phyloP scores from a whole-genome alignment of 129 eudicot species.

The Escallonia herrerae region DNA sequence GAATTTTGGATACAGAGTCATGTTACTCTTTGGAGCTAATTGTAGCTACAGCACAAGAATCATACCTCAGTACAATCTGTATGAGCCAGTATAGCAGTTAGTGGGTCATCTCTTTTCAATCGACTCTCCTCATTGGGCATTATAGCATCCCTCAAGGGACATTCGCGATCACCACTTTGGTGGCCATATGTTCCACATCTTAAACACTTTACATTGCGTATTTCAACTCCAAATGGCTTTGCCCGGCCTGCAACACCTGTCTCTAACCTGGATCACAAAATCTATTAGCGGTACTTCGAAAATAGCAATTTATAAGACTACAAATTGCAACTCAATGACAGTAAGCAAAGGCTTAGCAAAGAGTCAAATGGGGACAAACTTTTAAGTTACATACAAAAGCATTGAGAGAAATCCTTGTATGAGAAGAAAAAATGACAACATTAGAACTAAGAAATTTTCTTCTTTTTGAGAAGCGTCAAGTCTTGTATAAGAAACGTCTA shows the following conservation, averaged over 20 bases:
- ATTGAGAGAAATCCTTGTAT: too few relatives aligned
- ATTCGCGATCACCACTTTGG: slow-evolving; percentile 98
- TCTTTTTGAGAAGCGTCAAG: too few relatives aligned
- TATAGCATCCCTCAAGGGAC: slow-evolving; percentile 88
- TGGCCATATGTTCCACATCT: slow-evolving; percentile 94
- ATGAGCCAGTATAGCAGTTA: slow-evolving; percentile 90
- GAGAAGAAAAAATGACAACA: too few relatives aligned
- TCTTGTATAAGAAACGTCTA: too few relatives aligned
- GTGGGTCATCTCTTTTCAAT: slow-evolving; percentile 89
- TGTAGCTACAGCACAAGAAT: slow-evolving; percentile 1
- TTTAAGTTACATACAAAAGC: too few relatives aligned
- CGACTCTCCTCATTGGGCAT: slow-evolving; percentile 98
- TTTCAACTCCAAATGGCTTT: slow-evolving; percentile 89
- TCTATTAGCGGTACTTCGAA: slow-evolving; percentile 2
- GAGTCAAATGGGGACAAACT: too few relatives aligned
- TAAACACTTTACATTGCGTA: slow-evolving; percentile 95
- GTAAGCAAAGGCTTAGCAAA: too few relatives aligned
- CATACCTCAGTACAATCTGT: slow-evolving; percentile 74
- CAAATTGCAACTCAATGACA: not conserved
- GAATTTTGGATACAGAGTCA: not conserved
- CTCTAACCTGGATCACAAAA: slow-evolving; percentile 57
- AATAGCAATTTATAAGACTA: slow-evolving; percentile 1
- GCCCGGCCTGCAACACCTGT: slow-evolving; percentile 81
- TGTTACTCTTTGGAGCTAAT: slow-evolving; percentile 6
- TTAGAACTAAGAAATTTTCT: too few relatives aligned